Percentiles rank a stretch among this genome's conserved stretches.
Evolutionary conservation across 257 asterid genomes (phyloP).

Genomic region (Salvia hispanica): DNA sequence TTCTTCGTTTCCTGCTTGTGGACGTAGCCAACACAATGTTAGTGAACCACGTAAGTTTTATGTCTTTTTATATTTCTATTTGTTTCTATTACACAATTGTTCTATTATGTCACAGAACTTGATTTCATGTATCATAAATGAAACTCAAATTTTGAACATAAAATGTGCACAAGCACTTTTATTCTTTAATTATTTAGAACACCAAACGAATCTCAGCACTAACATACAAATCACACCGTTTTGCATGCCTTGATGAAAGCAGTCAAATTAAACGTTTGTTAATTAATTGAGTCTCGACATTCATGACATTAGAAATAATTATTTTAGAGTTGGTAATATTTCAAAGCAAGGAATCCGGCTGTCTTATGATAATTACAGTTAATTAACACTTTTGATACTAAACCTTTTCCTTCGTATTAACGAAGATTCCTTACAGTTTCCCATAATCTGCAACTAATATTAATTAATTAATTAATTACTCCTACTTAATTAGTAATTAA

Average conservation of each 20-base stretch:
- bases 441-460: constrained; percentile 9
- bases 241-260: not conserved
- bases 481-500: not conserved
- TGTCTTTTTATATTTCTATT: too few species aligned
- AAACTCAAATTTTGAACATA: too few species aligned
- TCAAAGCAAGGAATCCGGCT: constrained; percentile 27
- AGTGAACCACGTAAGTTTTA: too few species aligned
- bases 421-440: constrained; percentile 27
- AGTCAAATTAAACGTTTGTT: constrained; percentile 25
- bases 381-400: constrained; percentile 25
- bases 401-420: not conserved
- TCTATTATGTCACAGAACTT: too few species aligned
- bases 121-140: too few species aligned
- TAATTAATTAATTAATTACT: not conserved
- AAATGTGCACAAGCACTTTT: too few species aligned
- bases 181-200: too few species aligned
- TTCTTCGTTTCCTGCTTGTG: too few species aligned
- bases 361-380: constrained; percentile 33
- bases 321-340: not conserved
- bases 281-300: constrained; percentile 24
- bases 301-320: constrained; percentile 2
- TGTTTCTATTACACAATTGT: too few species aligned
- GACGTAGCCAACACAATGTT: too few species aligned
- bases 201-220: too few species aligned
- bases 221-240: too few species aligned